Base-by-base conservation (phyloP, 805 yeast species). In the Yamadazyma kitorensis region DNA sequence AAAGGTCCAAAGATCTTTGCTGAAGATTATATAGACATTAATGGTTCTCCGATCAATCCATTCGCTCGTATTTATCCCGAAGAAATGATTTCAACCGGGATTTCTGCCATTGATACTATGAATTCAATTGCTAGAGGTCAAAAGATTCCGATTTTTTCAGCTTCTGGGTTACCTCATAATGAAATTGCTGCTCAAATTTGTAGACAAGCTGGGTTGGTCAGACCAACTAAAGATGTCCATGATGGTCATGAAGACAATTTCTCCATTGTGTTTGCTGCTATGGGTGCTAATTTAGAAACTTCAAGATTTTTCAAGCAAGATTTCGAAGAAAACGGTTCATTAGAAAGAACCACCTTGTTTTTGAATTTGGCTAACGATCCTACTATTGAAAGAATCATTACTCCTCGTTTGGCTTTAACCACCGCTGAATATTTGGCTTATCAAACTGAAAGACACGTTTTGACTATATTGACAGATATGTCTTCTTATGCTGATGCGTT, bases 71-170 rank as follows among this genome's bases (percentile, higher is more conserved):
- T 93, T 51, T 94, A 94, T 62, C 99, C 99, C 19, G 98, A 93
- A 74, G 99, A 93, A 72, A 93, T 93, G 99, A 93, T 93, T 53
- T 88, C 97, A 34, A 94, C 99, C 13, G 99, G 99, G 78, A 76
- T 93, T 45, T 89, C 97, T 31, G 96, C 98, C 32, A 93, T 93
- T 58, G 99, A 93, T 64, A 89, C 97, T 38, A 93, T 93, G 98
- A 94, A 93, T 70, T 91, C 98, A 27, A 93, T 93, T 74, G 99
- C 99, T 41, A 86, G 99, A 78, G 99, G 99, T 50, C 99, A 93
- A 72, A 93, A 93, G 72, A 93, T 93, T 61, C 99, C 99, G 36
- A 94, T 93, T 63, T 93, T 93, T 72, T 87, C 97, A 36, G 98
- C 98, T 30, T 88, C 98, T 34, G 99, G 99, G 74, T 79, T 93